Base-by-base conservation (phyloP, 495 filamentous ascomycete species). In the Talaromyces proteolyticus region DNA sequence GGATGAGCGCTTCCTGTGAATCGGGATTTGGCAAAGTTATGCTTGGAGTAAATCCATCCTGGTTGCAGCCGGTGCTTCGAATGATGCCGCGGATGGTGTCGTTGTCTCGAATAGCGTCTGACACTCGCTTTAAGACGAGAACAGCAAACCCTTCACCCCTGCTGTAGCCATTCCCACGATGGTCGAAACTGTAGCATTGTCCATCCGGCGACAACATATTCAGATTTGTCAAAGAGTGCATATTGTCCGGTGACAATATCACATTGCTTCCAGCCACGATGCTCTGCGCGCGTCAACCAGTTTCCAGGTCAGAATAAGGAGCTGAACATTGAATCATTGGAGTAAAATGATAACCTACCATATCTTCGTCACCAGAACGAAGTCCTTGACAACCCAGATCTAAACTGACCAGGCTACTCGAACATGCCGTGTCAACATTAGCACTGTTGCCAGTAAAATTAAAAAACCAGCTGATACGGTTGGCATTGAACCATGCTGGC, bases 101-200 rank as follows among this genome's bases (percentile, higher is more conserved):
- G 0, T 51, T 42, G 6, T 64, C 67, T 3, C 45, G 18, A 0
- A 78, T 26, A 3, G 75, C 74, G 21, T 62, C 47, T 6, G 47
- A 42, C 2, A 69, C 42, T 0, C 18, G 43, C 45, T 72, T 76
- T 8, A 78, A 24, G n/a, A 60, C 66, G 1, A 77, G 26, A 0
- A 64, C 65, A 21, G 42, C 60, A 19, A 72, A 57, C 0, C 60
- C 69, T 55, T 89, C 86, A 3, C 73, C 87, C 10, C 85, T 70
- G 0, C 65, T 81, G 57, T 83, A 89, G 0, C 86, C 85, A 51
- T 82, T 74, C 0, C 80, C 85, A 18, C 63, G 55, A 3, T 68
- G 64, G 54, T 85, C 82, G 47, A 84, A 89, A 0, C 76, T 76
- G 51, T 78, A 70, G 42, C 78, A 85, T 8, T 46, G 46, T 4